Evolutionary conservation across 257 asterid species (phyloP).

Genomic region (Penstemon eatonii): DNA sequence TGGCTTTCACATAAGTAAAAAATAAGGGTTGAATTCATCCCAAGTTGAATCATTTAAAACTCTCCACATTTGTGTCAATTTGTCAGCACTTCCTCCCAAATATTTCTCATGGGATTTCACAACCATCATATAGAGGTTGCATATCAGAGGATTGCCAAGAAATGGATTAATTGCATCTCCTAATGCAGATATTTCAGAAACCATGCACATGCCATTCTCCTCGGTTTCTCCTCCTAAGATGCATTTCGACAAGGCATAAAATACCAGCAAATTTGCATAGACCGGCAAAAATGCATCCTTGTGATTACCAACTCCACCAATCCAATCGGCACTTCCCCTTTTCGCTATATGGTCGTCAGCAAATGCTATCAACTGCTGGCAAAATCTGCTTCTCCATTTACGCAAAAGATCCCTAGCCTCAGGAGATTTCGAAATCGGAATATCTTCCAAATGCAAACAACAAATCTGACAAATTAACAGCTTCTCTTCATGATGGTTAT

Average conservation of each 20-base stretch:
- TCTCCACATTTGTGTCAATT: slow-evolving; percentile 33
- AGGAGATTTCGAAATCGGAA: slow-evolving; percentile 39
- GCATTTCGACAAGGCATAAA: slow-evolving; percentile 66
- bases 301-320: slow-evolving; percentile 92
- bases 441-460: slow-evolving; percentile 69
- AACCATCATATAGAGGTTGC: slow-evolving; percentile 51
- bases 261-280: slow-evolving; percentile 69
- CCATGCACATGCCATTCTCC: slow-evolving; percentile 30
- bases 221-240: slow-evolving; percentile 43
- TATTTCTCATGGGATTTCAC: slow-evolving; percentile 56
- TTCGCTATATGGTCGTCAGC: slow-evolving; percentile 40
- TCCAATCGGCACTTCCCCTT: slow-evolving; percentile 56
- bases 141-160: slow-evolving; percentile 65
- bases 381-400: slow-evolving; percentile 69
- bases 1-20: slow-evolving; percentile 56
- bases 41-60: slow-evolving; percentile 40
- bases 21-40: slow-evolving; percentile 72
- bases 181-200: slow-evolving; percentile 53
- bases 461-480: slow-evolving; percentile 77
- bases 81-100: slow-evolving; percentile 32
- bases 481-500: slow-evolving; percentile 93
- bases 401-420: slow-evolving; percentile 39
- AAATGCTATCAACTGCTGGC: slow-evolving; percentile 49
- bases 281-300: slow-evolving; percentile 81
- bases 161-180: slow-evolving; percentile 59